phyloP scores from a whole-genome alignment of 2,329 filamentous ascomycete genomes.

The Tolypocladium album region DNA sequence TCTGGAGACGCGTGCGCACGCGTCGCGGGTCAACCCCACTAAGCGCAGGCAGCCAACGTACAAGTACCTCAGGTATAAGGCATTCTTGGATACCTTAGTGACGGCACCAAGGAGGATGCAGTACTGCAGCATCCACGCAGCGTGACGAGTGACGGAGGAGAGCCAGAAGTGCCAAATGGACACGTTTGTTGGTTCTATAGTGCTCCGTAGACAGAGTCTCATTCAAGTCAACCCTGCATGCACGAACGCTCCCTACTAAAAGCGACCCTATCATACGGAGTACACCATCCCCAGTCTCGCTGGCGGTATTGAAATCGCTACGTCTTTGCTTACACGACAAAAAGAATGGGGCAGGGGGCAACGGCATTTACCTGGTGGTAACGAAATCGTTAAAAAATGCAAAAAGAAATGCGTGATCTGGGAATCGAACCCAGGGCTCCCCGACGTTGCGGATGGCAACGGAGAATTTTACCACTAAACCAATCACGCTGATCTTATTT shows the following conservation, averaged over 20 bases:
- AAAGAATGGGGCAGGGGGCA: background rate
- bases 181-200: background rate
- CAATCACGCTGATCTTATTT: slow-evolving; percentile 10
- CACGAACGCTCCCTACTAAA: background rate
- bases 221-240: background rate
- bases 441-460: slow-evolving; percentile 17
- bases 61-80: too few species aligned
- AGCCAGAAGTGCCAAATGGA: background rate
- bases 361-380: too few species aligned
- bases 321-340: too few species aligned
- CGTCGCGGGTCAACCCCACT: background rate
- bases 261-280: too few species aligned
- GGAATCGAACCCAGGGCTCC: slow-evolving; percentile 20
- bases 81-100: too few species aligned
- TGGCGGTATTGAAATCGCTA: too few species aligned
- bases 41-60: too few species aligned
- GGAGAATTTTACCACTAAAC: slow-evolving; percentile 21
- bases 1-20: background rate
- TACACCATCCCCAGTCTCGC: background rate
- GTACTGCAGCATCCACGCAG: background rate
- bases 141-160: background rate
- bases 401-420: slow-evolving; percentile 15
- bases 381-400: background rate
- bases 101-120: background rate
- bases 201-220: background rate